Evolutionary conservation across 257 asterid genomes (phyloP), one percentile per base, ranked within the genome.

Genomic region (Anisodus tanguticus): DNA sequence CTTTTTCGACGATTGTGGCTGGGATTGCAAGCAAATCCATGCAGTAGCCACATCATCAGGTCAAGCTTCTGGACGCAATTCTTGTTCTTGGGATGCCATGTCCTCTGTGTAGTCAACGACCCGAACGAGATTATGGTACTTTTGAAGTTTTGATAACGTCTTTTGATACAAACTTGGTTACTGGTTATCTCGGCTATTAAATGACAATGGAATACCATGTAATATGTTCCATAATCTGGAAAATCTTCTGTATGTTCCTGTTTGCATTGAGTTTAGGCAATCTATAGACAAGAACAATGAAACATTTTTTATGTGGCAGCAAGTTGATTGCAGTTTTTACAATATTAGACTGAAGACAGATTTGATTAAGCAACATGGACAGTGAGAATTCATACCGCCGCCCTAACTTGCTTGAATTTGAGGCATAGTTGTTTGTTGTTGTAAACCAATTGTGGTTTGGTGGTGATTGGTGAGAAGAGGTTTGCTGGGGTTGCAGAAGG

Each of bases 1-100:
- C 79, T 80, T 87, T 86, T 86, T 86, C 59, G 89, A 90, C 64
- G 89, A 87, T 67, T 69, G 80, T 84, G 83, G 86, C 84, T 83
- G 87, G 87, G 85, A 77, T 19, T 89, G 79, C 83, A 83, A 83
- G 79, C 82, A 85, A 74, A 39, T 45, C 59, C 86, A 82, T 58
- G 47, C 82, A 45, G 66, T 85, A 71, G 85, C 83, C 39, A 59
- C 88, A 83, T 76, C 87, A 69, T 81, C 86, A 68, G 85, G 79
- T 85, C 89, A 54, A 78, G 83, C 76, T 19, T 15, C 11, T 17
- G 84, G 81, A 22, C 70, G 53, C 35, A 83, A 84, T 80, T 86
- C 80, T 83, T 79, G 84, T 49, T 4, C 80, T 2, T 82, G 85
- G 85, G 85, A 82, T 82, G 80, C 85, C 80, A 82, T 66, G 79